Evolutionary conservation across 2,329 filamentous ascomycete species (phyloP), one percentile per base, ranked within the genome.

Genomic region (Ophiosphaerella herpotricha): DNA sequence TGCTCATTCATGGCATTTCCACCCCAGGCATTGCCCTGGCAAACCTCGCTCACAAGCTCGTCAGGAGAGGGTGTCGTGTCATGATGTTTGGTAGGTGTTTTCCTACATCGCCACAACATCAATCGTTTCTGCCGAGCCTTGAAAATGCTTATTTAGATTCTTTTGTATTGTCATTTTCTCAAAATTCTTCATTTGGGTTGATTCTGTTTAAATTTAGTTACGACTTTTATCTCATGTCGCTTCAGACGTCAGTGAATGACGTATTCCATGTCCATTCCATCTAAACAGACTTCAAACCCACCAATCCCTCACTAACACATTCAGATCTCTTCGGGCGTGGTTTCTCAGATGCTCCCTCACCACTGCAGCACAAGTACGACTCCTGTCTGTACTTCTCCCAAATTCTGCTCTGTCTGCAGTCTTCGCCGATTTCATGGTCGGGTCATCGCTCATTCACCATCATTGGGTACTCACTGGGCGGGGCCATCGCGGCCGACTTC

Each of bases 1-100:
- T 95, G 12, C 75, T 95, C 23, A 74, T 95, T 13, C 91, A 93
- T 70, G 91, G 91, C 5, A 92, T 94, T 63, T 89, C 85, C 42
- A 94, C 90, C 5, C 90, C 91, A 0, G 86, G 85, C 54, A 77
- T 92, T 40, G 81, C 88, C 0, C 74, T 93, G 14, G 85, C 84
- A 2, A 80, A 82, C 36, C 69, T 94, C 32, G 88, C 87, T 12
- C 78, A 84, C 65, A 82, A 80, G 44, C 78, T 95, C 43, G 88
- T 82, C 1, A 74, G 76, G 6, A 79, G 78, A 48, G 88, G 89
- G 1, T 91, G 83, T 69, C 80, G 90, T 53, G 90, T 96, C 2
- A 87, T 95, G 82, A 75, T 93, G 1, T 91, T 93, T 66, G 86
- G 74, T 83, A 74, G 73, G 81, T 66, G 2, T 24, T 40, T 33